Conservation (phyloP, 2,329 filamentous ascomycete species). For the Sclerotinia subarctica region DNA sequence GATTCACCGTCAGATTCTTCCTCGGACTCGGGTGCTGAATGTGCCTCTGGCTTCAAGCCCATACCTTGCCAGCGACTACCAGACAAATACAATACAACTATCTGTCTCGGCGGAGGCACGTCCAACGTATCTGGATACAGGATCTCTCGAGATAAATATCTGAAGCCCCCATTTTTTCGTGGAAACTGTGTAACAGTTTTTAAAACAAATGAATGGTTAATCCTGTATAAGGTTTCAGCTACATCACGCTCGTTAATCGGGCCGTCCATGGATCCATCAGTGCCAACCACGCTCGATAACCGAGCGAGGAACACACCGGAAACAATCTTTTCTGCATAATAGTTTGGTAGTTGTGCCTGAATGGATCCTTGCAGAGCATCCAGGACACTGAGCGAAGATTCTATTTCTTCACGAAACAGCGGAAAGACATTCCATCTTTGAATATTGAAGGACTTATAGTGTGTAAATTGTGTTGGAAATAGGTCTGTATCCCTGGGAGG, state of each 20-base stretch:
- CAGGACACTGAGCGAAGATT: background rate
- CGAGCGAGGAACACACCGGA: fast-evolving
- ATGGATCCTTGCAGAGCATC: background rate
- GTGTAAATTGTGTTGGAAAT: background rate
- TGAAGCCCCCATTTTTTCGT: background rate
- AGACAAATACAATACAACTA: background rate
- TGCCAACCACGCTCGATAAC: background rate
- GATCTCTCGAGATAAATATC: background rate
- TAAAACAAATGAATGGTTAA: conserved; percentile 2
- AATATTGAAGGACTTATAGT: background rate
- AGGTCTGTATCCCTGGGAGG: background rate
- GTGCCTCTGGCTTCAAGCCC: background rate
- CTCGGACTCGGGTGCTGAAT: background rate
- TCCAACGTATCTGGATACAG: background rate
- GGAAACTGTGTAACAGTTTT: background rate
- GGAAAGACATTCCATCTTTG: background rate
- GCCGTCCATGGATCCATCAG: background rate
- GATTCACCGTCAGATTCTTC: background rate
- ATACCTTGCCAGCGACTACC: background rate
- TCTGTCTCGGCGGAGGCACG: background rate
- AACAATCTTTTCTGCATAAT: background rate
- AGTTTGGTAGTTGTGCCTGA: background rate
- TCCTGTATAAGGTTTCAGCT: background rate
- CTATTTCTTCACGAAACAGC: too few relatives aligned
- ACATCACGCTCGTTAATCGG: conserved; percentile 4